Evolutionary conservation across 257 asterid genomes (phyloP).

Genomic region (Ilex aquifolium): DNA sequence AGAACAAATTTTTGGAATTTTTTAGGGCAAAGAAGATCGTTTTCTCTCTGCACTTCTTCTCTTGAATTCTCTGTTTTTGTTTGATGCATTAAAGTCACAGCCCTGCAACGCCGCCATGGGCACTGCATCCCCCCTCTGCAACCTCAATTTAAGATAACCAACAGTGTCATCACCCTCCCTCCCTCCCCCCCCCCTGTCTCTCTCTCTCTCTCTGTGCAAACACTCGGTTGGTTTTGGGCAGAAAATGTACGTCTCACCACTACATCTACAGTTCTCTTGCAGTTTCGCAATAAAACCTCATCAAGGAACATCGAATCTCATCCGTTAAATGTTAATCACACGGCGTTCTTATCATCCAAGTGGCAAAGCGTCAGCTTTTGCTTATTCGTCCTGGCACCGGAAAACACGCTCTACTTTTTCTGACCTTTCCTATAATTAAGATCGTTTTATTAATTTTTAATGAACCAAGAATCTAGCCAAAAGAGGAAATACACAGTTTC

Average conservation of each 20-base stretch:
- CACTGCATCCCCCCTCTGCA: conserved; percentile 49
- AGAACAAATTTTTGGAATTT: conserved; percentile 28
- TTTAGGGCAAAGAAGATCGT: conserved; percentile 26
- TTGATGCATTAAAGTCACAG: conserved; percentile 60
- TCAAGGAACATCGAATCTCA: conserved; percentile 24
- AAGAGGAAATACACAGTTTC: too few relatives aligned
- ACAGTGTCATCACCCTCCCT: conserved; percentile 21
- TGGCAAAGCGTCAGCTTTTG: conserved; percentile 44
- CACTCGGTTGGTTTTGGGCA: conserved; percentile 18
- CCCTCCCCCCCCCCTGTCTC: too few relatives aligned
- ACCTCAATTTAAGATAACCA: conserved; percentile 66
- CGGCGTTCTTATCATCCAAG: conserved; percentile 21
- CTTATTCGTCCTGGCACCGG: conserved; percentile 72
- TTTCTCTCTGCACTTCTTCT: conserved; percentile 15
- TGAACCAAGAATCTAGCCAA: too few relatives aligned
- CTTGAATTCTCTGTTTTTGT: conserved; percentile 24
- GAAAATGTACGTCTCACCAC: conserved; percentile 28
- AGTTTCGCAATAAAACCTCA: conserved; percentile 38
- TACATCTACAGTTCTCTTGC: conserved; percentile 51
- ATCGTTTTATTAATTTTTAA: conserved; percentile 13
- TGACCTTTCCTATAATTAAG: conserved; percentile 13
- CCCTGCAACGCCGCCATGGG: conserved; percentile 97
- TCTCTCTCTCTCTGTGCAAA: conserved; percentile 10
- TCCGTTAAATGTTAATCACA: conserved; percentile 42
- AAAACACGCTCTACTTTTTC: conserved; percentile 59